Percentiles rank a stretch among this genome's conserved stretches.
These are phyloP conservation scores for Malus orientalis DNA, from an alignment of 306 rosid genomes.

Conservation along the genomic window DNA sequence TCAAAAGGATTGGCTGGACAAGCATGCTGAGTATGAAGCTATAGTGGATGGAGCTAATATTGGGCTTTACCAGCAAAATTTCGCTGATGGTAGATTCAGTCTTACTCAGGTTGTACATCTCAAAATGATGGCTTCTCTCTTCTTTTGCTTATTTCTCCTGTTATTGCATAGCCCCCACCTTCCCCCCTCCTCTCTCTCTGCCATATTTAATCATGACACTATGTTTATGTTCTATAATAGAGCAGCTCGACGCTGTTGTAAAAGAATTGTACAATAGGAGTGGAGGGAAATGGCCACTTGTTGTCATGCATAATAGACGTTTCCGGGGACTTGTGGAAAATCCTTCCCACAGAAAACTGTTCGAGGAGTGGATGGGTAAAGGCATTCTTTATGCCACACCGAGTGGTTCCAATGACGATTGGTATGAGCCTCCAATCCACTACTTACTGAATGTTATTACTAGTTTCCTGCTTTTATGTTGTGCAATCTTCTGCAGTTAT, in stretches of 20 bases:
- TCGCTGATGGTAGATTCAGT: constrained; percentile 84
- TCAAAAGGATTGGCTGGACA: constrained; percentile 68
- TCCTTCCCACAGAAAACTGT: constrained; percentile 46
- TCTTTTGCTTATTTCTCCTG: neutral
- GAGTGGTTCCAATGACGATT: constrained; percentile 86
- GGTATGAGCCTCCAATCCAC: constrained; percentile 39
- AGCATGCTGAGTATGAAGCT: constrained; percentile 47
- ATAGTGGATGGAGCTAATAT: constrained; percentile 88
- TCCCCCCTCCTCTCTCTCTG: neutral
- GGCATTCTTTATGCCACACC: constrained; percentile 79
- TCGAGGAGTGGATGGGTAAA: constrained; percentile 68
- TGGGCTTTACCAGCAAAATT: constrained; percentile 94
- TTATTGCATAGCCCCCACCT: neutral
- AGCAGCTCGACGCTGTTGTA: constrained; percentile 78
- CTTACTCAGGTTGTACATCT: constrained; percentile 60
- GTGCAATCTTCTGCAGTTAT: neutral
- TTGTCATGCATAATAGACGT: constrained; percentile 76
- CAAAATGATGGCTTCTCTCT: neutral
- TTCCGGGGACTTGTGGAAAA: constrained; percentile 53
- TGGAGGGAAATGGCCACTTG: constrained; percentile 71
- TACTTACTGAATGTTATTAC: neutral
- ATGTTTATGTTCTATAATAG: constrained; percentile 27
- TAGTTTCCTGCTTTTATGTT: neutral
- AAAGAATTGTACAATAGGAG: constrained; percentile 51
- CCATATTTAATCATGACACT: constrained; percentile 2